phyloP scores from a whole-genome alignment of 2,329 filamentous ascomycete genomes.

The Endothia cerciana region DNA sequence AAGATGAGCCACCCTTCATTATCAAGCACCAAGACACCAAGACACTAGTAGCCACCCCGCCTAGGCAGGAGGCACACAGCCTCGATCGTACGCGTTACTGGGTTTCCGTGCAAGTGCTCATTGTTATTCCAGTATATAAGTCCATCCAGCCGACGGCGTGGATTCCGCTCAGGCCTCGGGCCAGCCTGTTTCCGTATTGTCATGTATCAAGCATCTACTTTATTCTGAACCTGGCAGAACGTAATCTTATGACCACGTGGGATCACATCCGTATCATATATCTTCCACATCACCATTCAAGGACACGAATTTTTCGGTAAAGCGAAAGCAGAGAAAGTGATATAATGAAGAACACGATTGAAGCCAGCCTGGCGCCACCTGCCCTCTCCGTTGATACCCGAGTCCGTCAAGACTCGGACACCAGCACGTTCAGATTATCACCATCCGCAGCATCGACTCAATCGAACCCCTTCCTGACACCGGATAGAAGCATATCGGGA shows the following conservation, averaged over 20 bases:
- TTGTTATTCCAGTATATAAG: constrained; percentile 1
- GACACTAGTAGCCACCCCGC: constrained; percentile 10
- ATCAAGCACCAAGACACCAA: constrained; percentile 15
- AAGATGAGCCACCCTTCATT: constrained; percentile 4
- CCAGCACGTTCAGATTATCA: constrained; percentile 23
- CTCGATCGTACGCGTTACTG: background rate
- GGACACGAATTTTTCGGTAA: background rate
- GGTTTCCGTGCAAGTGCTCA: background rate
- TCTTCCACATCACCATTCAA: background rate
- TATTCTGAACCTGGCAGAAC: background rate
- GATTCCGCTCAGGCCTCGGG: background rate
- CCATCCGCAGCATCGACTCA: constrained; percentile 21
- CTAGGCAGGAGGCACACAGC: constrained; percentile 26
- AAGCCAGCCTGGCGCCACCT: constrained; percentile 20
- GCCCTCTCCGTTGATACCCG: constrained; percentile 22
- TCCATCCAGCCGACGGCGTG: background rate
- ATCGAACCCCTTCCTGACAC: constrained; percentile 28
- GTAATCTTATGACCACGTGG: background rate
- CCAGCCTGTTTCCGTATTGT: too few relatives aligned
- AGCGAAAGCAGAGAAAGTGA: background rate
- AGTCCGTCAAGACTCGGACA: constrained; percentile 20
- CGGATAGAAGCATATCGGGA: constrained; percentile 19
- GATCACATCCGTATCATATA: background rate
- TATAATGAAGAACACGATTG: constrained; percentile 12
- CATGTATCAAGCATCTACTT: background rate